A percentile compares a stretch with the other conserved stretches of the same genome.
These are phyloP conservation scores for Carex myosuroides DNA, from an alignment of 176 grass and related monocot species.

Conservation along the genomic window DNA sequence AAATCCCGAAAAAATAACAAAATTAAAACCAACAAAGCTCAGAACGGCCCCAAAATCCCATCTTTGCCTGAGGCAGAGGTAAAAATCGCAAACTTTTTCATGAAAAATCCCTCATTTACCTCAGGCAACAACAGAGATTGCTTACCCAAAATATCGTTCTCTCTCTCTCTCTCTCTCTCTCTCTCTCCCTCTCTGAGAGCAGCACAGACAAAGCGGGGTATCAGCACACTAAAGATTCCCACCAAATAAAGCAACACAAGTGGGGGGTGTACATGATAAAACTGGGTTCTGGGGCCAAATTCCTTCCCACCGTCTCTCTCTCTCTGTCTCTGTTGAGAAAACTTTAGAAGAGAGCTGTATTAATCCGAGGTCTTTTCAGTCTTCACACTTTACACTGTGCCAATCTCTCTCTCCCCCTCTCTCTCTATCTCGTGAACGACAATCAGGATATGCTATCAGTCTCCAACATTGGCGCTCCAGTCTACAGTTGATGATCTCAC, in stretches of 20 bases:
- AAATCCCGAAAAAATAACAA: neutral
- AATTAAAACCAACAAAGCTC: constrained; percentile 8
- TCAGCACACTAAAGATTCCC: constrained; percentile 23
- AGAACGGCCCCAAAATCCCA: neutral
- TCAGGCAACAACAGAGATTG: neutral
- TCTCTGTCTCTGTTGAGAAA: neutral
- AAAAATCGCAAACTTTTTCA: neutral
- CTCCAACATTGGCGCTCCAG: neutral
- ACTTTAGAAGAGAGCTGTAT: neutral
- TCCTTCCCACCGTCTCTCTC: neutral
- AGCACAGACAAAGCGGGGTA: constrained; percentile 20
- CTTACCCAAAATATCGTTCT: neutral
- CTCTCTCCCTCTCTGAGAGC: neutral
- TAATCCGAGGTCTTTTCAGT: constrained; percentile 9
- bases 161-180: neutral
- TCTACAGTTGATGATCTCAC: constrained; percentile 7
- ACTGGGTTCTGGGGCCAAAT: neutral
- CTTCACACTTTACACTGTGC: constrained; percentile 17
- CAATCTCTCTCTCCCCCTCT: neutral
- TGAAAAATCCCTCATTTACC: constrained; percentile 9
- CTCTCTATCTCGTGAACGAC: constrained; percentile 9
- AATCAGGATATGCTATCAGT: neutral
- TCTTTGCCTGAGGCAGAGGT: neutral
- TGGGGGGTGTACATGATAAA: constrained; percentile 11
- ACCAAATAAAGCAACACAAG: constrained; percentile 20